Percentiles rank a stretch among this genome's conserved stretches.
Evolutionary conservation across 306 rosid species (phyloP).

Genomic region (Cucurbita ficifolia): DNA sequence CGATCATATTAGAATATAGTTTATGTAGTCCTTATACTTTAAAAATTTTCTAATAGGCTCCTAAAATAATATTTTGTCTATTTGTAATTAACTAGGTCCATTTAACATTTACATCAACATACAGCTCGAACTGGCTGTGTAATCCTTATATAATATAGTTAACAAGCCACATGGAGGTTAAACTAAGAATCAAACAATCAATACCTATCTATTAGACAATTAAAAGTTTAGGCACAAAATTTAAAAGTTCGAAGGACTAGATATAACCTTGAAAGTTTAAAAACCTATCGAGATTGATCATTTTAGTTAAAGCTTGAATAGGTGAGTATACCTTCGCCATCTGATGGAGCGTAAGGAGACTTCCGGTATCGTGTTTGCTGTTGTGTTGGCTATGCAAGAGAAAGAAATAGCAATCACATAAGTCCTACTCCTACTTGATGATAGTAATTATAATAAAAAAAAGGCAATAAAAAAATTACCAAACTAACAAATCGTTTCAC

Average conservation of each 20-base stretch:
- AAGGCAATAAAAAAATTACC: background rate
- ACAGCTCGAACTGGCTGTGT: background rate
- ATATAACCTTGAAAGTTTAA: background rate
- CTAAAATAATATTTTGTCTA: background rate
- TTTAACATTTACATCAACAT: background rate
- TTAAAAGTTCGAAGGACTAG: background rate
- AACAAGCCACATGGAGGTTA: background rate
- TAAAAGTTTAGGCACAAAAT: background rate
- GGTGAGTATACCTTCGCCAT: slow-evolving; percentile 42
- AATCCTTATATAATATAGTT: background rate
- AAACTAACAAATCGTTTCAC: background rate
- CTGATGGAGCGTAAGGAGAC: slow-evolving; percentile 79
- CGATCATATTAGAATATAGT: too few relatives aligned
- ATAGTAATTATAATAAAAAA: background rate
- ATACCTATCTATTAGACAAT: background rate
- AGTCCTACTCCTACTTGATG: background rate
- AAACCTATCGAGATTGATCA: background rate
- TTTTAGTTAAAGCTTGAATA: background rate
- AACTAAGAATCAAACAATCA: background rate
- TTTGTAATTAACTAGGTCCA: background rate
- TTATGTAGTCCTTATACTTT: background rate
- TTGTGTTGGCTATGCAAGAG: slow-evolving; percentile 52
- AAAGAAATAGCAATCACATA: background rate
- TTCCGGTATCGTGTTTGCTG: slow-evolving; percentile 93
- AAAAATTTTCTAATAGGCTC: background rate